Evolutionary conservation across 768 basidiomycete genomes (phyloP).

Genomic region (Ramaria rubella): DNA sequence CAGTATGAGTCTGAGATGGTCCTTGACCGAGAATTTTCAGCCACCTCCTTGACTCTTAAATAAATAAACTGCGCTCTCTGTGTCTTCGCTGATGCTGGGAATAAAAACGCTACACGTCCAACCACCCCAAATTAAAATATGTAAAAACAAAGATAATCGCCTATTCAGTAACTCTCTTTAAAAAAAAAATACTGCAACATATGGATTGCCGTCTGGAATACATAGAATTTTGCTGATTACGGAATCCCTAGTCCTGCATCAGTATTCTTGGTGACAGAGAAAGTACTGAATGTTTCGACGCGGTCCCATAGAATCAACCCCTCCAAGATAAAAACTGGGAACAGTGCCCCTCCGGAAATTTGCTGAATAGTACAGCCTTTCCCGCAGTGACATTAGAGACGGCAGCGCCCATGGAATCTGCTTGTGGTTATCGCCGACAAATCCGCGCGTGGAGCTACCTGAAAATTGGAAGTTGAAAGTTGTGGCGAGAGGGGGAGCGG

Average conservation of each 20-base stretch:
- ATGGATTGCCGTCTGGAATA: too few species aligned
- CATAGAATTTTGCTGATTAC: too few species aligned
- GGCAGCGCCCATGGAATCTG: slow-evolving; percentile 1
- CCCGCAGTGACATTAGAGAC: slow-evolving; percentile 8
- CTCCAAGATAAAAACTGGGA: background rate
- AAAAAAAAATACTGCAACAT: too few species aligned
- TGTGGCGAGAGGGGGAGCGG: slow-evolving; percentile 1
- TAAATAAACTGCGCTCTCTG: too few species aligned
- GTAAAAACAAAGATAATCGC: too few species aligned
- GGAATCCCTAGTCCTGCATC: slow-evolving; percentile 1
- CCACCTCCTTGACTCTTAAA: too few species aligned
- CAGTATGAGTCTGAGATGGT: too few species aligned
- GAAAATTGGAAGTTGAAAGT: slow-evolving; percentile 11
- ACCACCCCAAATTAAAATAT: too few species aligned
- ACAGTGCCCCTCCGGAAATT: background rate
- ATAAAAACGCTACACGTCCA: too few species aligned
- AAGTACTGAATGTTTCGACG: background rate
- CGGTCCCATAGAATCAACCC: background rate
- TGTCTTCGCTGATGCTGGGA: too few species aligned
- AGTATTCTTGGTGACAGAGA: slow-evolving; percentile 8
- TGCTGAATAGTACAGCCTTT: slow-evolving; percentile 9
- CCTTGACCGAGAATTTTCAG: too few species aligned
- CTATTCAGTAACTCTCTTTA: too few species aligned
- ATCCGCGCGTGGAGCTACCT: background rate
- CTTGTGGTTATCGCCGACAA: background rate